These are phyloP conservation scores for Candida pseudocylindracea DNA, from an alignment of 1,139 yeast genomes.

Conservation along the genomic window DNA sequence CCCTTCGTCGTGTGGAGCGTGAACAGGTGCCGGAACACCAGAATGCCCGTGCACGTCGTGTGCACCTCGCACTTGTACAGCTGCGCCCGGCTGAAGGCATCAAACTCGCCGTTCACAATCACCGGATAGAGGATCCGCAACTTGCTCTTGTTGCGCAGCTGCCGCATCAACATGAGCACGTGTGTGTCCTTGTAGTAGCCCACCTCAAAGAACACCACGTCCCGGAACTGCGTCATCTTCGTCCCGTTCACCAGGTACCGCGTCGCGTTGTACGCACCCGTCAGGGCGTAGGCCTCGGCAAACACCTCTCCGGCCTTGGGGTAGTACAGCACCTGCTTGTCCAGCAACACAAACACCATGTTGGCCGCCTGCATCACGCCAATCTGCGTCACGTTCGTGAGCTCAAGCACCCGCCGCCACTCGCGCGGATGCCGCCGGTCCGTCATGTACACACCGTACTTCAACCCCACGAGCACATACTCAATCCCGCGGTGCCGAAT, in stretches of 20 bases:
- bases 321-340: conserved; percentile 36
- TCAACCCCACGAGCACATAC: conserved; percentile 14
- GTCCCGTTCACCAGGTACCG: conserved; percentile 8
- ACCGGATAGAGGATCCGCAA: no score
- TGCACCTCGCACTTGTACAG: conserved; percentile 10
- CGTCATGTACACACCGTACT: conserved; percentile 21
- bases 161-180: no score
- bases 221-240: conserved; percentile 10
- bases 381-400: conserved; percentile 34
- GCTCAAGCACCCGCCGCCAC: conserved; percentile 42
- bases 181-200: conserved; percentile 29
- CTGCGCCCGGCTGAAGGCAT: conserved; percentile 11
- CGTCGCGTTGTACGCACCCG: conserved; percentile 15
- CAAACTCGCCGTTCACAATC: no score
- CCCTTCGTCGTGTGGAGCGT: conserved; percentile 52
- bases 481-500: conserved; percentile 6
- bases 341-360: conserved; percentile 35
- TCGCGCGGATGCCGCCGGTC: conserved; percentile 14
- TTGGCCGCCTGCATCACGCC: conserved; percentile 35
- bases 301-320: conserved; percentile 3
- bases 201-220: conserved; percentile 28
- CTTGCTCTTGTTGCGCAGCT: no score
- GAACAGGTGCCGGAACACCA: conserved; percentile 36
- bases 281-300: conserved; percentile 18
- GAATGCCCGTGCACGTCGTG: conserved; percentile 31